A percentile compares a stretch with the other conserved stretches of the same genome.
Evolutionary conservation across 148 eudicot species (phyloP).

Genomic region (Agrostemma githago): DNA sequence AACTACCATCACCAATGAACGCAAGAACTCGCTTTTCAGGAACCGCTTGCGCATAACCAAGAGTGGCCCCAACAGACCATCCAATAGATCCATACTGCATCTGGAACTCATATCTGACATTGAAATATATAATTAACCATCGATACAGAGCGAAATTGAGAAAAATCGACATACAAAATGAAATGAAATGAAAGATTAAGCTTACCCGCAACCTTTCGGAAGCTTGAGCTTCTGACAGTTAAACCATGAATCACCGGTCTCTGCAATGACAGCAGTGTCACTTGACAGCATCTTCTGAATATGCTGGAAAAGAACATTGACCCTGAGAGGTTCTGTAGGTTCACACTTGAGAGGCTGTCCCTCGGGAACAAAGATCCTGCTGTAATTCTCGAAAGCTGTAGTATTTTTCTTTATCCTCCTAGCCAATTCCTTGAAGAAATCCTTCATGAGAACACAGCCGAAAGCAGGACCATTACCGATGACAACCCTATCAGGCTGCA

Average conservation of each 20-base stretch:
- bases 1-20: conserved; percentile 96
- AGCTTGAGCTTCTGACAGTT: conserved; percentile 67
- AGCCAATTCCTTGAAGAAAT: conserved; percentile 46
- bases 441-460: conserved; percentile 65
- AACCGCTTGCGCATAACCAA: conserved; percentile 94
- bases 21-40: conserved; percentile 72
- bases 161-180: too few species aligned
- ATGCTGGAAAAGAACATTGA: conserved; percentile 62
- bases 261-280: conserved; percentile 69
- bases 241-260: conserved; percentile 80
- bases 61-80: conserved; percentile 96
- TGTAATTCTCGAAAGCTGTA: conserved; percentile 59
- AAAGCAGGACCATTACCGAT: conserved; percentile 58
- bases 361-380: conserved; percentile 63
- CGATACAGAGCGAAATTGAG: background rate
- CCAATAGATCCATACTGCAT: conserved; percentile 95
- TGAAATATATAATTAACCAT: background rate
- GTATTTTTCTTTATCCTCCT: conserved; percentile 41
- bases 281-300: conserved; percentile 60
- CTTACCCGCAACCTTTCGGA: conserved; percentile 73
- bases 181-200: background rate
- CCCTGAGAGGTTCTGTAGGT: conserved; percentile 63
- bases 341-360: conserved; percentile 46
- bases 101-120: conserved; percentile 63
- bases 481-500: conserved; percentile 59